phyloP scores from a whole-genome alignment of 805 yeast genomes.

The Starmerella bacillaris region DNA sequence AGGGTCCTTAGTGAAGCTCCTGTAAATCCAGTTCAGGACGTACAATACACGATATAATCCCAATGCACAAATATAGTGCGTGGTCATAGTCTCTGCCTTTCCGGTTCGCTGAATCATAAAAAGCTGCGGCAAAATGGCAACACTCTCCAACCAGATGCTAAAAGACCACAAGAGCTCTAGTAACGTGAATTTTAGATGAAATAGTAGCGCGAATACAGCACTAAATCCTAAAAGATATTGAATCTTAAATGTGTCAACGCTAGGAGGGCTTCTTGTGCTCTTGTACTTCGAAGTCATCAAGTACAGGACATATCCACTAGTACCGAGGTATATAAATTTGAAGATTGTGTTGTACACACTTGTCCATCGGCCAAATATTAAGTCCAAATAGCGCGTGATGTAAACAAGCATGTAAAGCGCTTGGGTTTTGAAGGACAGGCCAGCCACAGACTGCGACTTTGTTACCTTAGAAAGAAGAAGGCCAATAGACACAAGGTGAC shows the following conservation, averaged over 20 bases:
- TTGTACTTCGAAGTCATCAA: constrained; percentile 48
- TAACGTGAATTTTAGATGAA: constrained; percentile 45
- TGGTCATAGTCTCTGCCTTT: constrained; percentile 68
- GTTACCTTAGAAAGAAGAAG: constrained; percentile 57
- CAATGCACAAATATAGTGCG: constrained; percentile 83
- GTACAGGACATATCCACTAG: constrained; percentile 58
- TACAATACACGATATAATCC: constrained; percentile 81
- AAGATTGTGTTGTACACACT: constrained; percentile 58
- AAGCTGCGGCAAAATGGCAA: constrained; percentile 83
- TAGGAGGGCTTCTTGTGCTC: constrained; percentile 35
- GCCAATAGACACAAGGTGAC: constrained; percentile 65
- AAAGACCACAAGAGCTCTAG: constrained; percentile 62
- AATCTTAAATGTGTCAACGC: constrained; percentile 55
- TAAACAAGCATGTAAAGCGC: constrained; percentile 57
- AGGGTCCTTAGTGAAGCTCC: constrained; percentile 31
- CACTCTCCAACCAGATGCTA: constrained; percentile 79
- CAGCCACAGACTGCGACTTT: constrained; percentile 47
- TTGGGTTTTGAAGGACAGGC: constrained; percentile 82
- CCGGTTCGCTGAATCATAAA: constrained; percentile 80
- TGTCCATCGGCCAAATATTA: constrained; percentile 27
- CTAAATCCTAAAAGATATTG: constrained; percentile 53
- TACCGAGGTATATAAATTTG: constrained; percentile 63
- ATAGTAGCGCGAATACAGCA: constrained; percentile 36
- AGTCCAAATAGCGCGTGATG: constrained; percentile 52
- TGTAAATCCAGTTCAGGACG: constrained; percentile 87